A percentile compares a stretch with the other conserved stretches of the same genome.
These are phyloP conservation scores for Eimeria praecox DNA, from an alignment of 169 alveolate species.

Conservation along the genomic window DNA sequence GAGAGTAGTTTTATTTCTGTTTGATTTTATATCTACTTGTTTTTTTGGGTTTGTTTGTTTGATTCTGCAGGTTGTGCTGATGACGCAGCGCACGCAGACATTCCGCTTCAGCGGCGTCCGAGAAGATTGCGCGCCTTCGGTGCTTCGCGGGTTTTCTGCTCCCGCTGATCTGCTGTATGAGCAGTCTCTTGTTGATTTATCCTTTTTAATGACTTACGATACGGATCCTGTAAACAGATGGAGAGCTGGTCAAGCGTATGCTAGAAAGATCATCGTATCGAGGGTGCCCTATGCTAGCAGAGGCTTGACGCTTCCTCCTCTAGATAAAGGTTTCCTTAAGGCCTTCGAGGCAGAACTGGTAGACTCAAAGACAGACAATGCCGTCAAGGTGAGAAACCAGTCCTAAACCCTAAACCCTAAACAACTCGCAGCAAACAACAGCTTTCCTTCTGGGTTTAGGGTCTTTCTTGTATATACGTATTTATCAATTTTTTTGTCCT, in stretches of 20 bases:
- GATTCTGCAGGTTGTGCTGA: slow-evolving; percentile 4
- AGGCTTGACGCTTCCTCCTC: neutral
- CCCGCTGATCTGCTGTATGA: slow-evolving; percentile 91
- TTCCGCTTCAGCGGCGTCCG: neutral
- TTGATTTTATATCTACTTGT: too few species aligned
- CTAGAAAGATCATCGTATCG: neutral
- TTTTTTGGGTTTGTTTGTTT: neutral
- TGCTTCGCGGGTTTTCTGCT: slow-evolving; percentile 92
- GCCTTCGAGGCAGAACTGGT: neutral
- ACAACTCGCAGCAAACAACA: too few species aligned
- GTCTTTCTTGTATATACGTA: neutral
- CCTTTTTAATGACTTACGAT: slow-evolving; percentile 91
- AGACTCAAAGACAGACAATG: neutral
- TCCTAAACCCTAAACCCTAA: too few species aligned
- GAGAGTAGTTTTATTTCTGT: too few species aligned
- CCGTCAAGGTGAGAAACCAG: neutral
- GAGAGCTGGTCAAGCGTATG: neutral
- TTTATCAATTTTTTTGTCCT: neutral
- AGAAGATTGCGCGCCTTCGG: neutral
- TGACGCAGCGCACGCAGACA: neutral
- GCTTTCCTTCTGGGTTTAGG: too few species aligned
- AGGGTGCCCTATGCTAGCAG: neutral
- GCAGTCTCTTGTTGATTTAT: slow-evolving; percentile 89
- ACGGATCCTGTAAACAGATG: slow-evolving; percentile 77
- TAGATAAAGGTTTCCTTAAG: neutral